A percentile compares a stretch with the other conserved stretches of the same genome.
Evolutionary conservation across 2,329 filamentous ascomycete genomes (phyloP).

Genomic region (Delphinella strobiligena): DNA sequence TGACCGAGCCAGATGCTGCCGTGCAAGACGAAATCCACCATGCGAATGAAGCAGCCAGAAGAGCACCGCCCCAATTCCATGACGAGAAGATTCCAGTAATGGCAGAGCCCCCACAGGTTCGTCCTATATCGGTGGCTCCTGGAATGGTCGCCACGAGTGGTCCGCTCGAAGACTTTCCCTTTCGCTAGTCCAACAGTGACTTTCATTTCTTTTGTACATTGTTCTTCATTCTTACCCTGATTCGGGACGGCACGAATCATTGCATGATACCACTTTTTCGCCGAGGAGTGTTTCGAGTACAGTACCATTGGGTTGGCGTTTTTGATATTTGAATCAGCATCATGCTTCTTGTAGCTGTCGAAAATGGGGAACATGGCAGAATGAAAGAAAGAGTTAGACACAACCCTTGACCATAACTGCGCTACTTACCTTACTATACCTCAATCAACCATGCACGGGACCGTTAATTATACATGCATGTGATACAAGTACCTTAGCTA

Average conservation of each 20-base stretch:
- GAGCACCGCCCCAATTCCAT: slow-evolving; percentile 3
- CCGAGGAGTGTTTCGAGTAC: not conserved
- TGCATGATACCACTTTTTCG: not conserved
- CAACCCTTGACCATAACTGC: too few relatives aligned
- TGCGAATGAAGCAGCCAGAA: not conserved
- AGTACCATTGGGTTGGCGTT: not conserved
- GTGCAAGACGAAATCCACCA: not conserved
- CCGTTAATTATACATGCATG: too few relatives aligned
- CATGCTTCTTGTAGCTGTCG: too few relatives aligned
- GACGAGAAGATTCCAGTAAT: slow-evolving; percentile 17
- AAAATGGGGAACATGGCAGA: too few relatives aligned
- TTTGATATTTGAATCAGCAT: too few relatives aligned
- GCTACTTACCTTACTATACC: too few relatives aligned
- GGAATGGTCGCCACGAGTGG: slow-evolving; percentile 22
- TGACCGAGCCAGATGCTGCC: too few relatives aligned
- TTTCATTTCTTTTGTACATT: not conserved
- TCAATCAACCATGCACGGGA: too few relatives aligned
- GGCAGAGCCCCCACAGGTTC: slow-evolving; percentile 11
- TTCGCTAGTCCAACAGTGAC: not conserved
- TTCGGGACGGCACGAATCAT: not conserved
- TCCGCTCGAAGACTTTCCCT: slow-evolving; percentile 17
- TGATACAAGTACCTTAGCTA: too few relatives aligned
- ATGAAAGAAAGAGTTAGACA: too few relatives aligned
- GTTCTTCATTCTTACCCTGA: not conserved
- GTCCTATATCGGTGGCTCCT: slow-evolving; percentile 11